Base-by-base conservation (phyloP, 805 yeast genomes). In the Wickerhamomyces bovis region DNA sequence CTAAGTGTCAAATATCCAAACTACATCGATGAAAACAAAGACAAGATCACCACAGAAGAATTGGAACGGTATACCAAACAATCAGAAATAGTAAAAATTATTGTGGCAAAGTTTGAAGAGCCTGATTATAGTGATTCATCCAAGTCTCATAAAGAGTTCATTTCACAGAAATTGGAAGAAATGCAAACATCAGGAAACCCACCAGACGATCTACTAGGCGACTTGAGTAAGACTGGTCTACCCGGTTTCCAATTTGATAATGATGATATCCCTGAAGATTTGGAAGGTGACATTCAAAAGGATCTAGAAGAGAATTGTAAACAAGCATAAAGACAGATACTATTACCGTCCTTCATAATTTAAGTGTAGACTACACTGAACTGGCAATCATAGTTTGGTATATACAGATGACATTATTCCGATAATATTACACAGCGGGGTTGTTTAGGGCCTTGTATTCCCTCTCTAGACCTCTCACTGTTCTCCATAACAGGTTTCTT, bases 111-210 rank as follows among this genome's bases (percentile, higher is more conserved):
- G 12, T 92, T 84, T 62, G 96, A 92, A 59, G 71, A 70, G 6
- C 73, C 80, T 1, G 68, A 66, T 31, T 92, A 85, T 62, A 67
- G 69, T 48, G 92, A 84, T 50, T 67, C 48, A 4, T 61, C 67
- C 41, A 50, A 54, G 11, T 56, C 62, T 26, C 66, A 66, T 41
- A 72, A 81, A 49, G 78, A 76, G 43, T 73, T 67, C 48, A 77
- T 88, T 42, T 74, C 80, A 45, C 55, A 62, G 8, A 75, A 78
- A 51, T 72, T 88, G 68, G 90, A 84, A 56, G 72, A 74, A n/a
- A 70, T 81, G 62, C 86, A 88, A 63, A 83, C 77, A 42, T 67
- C 85, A 26, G 95, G 95, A 0, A 81, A 86, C 58, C 95, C 95
- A 2, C 96, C 96, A 6, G 62, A 74, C 13, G 95, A 85, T 44